phyloP scores from a whole-genome alignment of 2,329 filamentous ascomycete genomes.

The Aspergillus hortae region DNA sequence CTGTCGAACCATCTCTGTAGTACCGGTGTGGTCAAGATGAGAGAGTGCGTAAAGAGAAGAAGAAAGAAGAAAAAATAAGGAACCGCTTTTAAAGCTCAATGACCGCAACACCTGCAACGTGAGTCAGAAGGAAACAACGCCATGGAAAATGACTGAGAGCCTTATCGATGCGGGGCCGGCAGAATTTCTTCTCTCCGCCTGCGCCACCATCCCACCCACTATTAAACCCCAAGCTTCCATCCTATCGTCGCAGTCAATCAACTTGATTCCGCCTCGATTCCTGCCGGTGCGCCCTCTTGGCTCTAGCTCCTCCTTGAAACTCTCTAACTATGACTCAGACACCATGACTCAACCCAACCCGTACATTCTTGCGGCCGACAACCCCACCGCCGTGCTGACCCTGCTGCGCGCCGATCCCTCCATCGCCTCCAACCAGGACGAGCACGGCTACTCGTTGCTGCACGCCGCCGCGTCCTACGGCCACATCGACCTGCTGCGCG shows the following conservation, averaged over 20 bases:
- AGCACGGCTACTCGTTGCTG: constrained; percentile 88
- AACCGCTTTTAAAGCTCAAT: background rate
- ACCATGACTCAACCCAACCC: constrained; percentile 52
- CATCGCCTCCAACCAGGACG: constrained; percentile 78
- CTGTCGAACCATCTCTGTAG: constrained; percentile 60
- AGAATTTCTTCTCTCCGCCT: constrained; percentile 2
- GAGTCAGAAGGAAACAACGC: no score
- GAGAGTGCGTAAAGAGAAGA: no score
- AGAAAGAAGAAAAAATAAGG: background rate
- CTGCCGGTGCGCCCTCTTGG: background rate
- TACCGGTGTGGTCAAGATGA: no score
- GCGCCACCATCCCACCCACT: constrained; percentile 6
- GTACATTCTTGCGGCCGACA: constrained; percentile 77
- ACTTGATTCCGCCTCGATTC: background rate
- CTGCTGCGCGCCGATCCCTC: constrained; percentile 70
- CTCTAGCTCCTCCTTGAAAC: constrained; percentile 6
- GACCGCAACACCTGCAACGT: no score
- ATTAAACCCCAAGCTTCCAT: background rate
- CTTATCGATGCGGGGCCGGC: background rate
- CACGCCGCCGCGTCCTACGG: constrained; percentile 93
- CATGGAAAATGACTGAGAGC: no score
- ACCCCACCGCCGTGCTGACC: constrained; percentile 67
- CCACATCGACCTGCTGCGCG: constrained; percentile 73
- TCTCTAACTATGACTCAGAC: background rate
- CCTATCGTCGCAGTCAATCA: background rate